Conservation (phyloP, 202 grass and related monocot species). For the Setaria italica region DNA sequence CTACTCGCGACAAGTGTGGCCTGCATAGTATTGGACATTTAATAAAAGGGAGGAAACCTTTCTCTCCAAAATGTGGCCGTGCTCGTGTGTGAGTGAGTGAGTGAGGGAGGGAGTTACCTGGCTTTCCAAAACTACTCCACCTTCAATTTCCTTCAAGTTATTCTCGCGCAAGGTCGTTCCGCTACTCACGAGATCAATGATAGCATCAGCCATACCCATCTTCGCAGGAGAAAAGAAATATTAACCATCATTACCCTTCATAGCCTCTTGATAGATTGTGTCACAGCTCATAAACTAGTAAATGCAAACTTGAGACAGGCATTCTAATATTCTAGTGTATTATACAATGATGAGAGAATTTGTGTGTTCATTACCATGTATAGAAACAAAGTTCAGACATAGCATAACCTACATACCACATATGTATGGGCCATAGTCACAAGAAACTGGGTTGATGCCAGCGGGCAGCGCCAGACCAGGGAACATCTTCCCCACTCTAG, state of each 20-base stretch:
- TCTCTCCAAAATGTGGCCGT: not conserved
- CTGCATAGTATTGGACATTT: slow-evolving; percentile 49
- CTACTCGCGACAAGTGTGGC: slow-evolving; percentile 90
- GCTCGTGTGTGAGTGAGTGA: not conserved
- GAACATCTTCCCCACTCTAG: too few species aligned
- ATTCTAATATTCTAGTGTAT: slow-evolving; percentile 15
- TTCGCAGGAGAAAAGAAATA: slow-evolving; percentile 40
- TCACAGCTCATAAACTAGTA: not conserved
- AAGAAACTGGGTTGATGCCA: not conserved
- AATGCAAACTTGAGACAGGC: slow-evolving; percentile 1
- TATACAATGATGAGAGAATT: not conserved
- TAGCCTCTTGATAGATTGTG: not conserved
- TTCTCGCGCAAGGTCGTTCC: slow-evolving; percentile 94
- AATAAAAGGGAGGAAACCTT: not conserved
- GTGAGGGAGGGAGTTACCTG: slow-evolving; percentile 61
- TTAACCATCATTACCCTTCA: not conserved
- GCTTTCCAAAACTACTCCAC: slow-evolving; percentile 89
- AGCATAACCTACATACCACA: not conserved
- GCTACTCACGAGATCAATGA: slow-evolving; percentile 97
- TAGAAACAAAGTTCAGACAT: not conserved
- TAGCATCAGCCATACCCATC: slow-evolving; percentile 99
- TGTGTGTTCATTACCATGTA: not conserved
- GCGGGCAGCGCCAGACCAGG: too few species aligned
- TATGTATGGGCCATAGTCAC: slow-evolving; percentile 2
- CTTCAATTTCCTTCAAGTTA: slow-evolving; percentile 97